phyloP scores from a whole-genome alignment of 495 filamentous ascomycete genomes.

The Hyphodiscus hymeniophilus region DNA sequence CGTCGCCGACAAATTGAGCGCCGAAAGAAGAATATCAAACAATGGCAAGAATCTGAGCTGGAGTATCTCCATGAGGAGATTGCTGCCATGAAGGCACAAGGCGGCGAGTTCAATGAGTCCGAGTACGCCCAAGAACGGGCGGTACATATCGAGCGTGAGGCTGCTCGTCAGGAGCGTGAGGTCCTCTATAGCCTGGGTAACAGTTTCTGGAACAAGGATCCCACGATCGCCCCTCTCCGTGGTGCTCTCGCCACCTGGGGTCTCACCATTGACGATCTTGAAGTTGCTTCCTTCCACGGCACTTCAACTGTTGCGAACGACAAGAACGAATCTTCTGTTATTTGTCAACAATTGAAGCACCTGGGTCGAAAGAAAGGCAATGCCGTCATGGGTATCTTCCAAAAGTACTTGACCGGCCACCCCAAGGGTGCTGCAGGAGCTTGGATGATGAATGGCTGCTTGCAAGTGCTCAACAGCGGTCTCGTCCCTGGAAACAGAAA shows the following conservation, averaged over 20 bases:
- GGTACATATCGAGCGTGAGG: constrained; percentile 81
- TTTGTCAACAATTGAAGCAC: constrained; percentile 94
- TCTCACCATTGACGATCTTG: constrained; percentile 92
- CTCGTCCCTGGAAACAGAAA: constrained; percentile 96
- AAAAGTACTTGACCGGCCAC: constrained; percentile 98
- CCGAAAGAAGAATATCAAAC: constrained; percentile 82
- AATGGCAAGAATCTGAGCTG: constrained; percentile 92
- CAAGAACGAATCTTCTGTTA: constrained; percentile 98
- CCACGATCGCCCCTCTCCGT: constrained; percentile 86
- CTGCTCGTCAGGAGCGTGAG: constrained; percentile 82
- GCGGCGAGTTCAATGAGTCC: constrained; percentile 59
- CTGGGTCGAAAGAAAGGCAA: constrained; percentile 95
- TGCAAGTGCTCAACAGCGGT: constrained; percentile 90
- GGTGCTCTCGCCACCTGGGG: constrained; percentile 96
- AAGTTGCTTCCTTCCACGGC: constrained; percentile 94
- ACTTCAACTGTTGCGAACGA: constrained; percentile 98
- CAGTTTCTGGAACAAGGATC: constrained; percentile 95
- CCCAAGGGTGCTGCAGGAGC: constrained; percentile 98
- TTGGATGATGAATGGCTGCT: constrained; percentile 98
- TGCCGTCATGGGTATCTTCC: constrained; percentile 93
- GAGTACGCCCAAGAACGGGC: constrained; percentile 84
- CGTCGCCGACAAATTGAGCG: constrained; percentile 89
- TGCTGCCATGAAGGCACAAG: constrained; percentile 80
- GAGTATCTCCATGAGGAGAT: constrained; percentile 89
- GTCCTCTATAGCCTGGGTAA: constrained; percentile 87